Base-by-base conservation (phyloP, 306 rosid genomes). In the Cucurbita moschata region DNA sequence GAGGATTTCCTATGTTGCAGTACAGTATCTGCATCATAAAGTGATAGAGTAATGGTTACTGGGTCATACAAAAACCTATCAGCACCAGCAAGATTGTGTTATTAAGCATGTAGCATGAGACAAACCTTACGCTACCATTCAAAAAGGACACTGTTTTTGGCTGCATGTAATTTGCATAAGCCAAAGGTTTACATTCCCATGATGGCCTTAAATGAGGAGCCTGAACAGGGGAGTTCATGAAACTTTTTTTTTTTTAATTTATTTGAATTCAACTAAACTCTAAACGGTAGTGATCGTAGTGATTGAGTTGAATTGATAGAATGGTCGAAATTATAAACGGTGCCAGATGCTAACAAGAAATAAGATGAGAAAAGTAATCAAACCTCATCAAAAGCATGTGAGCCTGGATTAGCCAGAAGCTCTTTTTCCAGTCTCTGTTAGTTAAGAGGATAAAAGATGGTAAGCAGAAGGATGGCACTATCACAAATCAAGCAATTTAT, bases 1-100 rank as follows among this genome's bases (percentile, higher is more conserved):
- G 98, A 66, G 98, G 98, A 80, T 92, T 92, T 82, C 98, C 98
- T 52, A 90, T 92, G 84, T 92, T 92, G 87, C 98, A 92, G 85
- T 90, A 92, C 61, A 92, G 82, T 67, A 92, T 88, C 98, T 92
- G 81, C 71, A 74, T 75, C 21, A 52, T 47, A 53, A 50, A 63
- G 62, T 64, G 11, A 75, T 19, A 11, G 23, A 11, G 0, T 49
- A 19, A 40, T 39, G 49, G 39, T 38, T 37, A 71, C 16, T 50
- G 60, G 75, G 16, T 52, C 50, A 8, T n/a, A 16, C 21, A 10
- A 53, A 52, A 53, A 10, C 63, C 47, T 52, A 16, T 37, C 18
- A 53, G 62, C 50, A 49, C 73, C 44, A 23, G 19, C 23, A 69
- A 53, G 23, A 38, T 21, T 56, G 23, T 44, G 65, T 54, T 13